These are phyloP conservation scores for Begonia masoniana DNA, from an alignment of 306 rosid genomes.

Conservation along the genomic window DNA sequence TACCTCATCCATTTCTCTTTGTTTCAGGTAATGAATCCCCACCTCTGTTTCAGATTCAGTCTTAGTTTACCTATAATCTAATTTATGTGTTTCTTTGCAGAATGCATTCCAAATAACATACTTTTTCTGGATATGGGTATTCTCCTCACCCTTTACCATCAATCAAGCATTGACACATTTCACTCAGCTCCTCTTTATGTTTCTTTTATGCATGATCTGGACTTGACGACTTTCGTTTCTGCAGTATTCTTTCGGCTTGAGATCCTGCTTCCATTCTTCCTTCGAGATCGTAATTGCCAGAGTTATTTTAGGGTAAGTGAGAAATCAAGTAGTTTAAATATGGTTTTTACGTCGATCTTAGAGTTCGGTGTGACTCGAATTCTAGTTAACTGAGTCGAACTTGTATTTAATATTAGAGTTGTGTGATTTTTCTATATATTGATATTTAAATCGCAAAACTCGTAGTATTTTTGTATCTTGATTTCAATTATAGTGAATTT, in stretches of 20 bases:
- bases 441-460: no score
- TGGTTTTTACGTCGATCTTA: not conserved
- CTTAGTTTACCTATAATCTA: no score
- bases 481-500: no score
- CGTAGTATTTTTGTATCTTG: no score
- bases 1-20: conserved; percentile 88
- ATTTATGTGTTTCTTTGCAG: conserved; percentile 32
- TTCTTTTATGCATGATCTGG: not conserved
- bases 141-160: conserved; percentile 2
- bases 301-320: conserved; percentile 53
- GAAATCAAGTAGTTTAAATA: not conserved
- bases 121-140: conserved; percentile 93
- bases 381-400: no score
- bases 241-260: conserved; percentile 71
- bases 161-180: not conserved
- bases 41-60: no score
- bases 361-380: no score
- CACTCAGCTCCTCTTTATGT: not conserved
- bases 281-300: conserved; percentile 47
- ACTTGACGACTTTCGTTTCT: not conserved
- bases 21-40: conserved; percentile 52
- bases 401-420: no score
- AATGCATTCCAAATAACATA: conserved; percentile 80
- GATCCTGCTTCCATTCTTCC: conserved; percentile 63
- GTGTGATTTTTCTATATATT: no score